Conservation (phyloP, 257 asterid genomes). For the Solanum sitiens region DNA sequence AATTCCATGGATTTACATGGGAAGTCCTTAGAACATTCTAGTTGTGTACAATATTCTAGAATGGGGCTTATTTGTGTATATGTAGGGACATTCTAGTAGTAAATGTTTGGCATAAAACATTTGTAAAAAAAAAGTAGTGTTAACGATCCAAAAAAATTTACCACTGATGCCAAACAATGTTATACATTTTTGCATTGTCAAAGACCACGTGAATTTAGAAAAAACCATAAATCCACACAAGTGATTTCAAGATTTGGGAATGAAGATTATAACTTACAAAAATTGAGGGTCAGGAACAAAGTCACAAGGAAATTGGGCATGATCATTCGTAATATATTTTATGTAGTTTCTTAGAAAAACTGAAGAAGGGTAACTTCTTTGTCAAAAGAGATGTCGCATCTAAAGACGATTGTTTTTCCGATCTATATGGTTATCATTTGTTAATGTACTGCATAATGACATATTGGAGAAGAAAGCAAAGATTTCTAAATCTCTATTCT, state of each 20-base stretch:
- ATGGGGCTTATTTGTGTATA: neutral
- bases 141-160: neutral
- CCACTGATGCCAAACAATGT: neutral
- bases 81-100: neutral
- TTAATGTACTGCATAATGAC: neutral
- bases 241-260: neutral
- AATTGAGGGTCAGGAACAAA: neutral
- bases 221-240: neutral
- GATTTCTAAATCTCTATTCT: neutral
- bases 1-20: neutral
- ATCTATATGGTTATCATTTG: neutral
- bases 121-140: neutral
- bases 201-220: neutral
- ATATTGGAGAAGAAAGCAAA: neutral
- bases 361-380: neutral
- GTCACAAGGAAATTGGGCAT: neutral
- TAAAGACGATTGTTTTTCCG: neutral
- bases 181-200: neutral
- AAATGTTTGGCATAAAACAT: neutral
- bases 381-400: neutral
- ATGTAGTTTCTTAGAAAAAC: neutral
- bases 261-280: neutral
- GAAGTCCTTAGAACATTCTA: neutral
- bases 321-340: neutral
- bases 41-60: neutral